Conservation (phyloP, 108 stramenopile genomes). For the Cylindrotheca closterium region DNA sequence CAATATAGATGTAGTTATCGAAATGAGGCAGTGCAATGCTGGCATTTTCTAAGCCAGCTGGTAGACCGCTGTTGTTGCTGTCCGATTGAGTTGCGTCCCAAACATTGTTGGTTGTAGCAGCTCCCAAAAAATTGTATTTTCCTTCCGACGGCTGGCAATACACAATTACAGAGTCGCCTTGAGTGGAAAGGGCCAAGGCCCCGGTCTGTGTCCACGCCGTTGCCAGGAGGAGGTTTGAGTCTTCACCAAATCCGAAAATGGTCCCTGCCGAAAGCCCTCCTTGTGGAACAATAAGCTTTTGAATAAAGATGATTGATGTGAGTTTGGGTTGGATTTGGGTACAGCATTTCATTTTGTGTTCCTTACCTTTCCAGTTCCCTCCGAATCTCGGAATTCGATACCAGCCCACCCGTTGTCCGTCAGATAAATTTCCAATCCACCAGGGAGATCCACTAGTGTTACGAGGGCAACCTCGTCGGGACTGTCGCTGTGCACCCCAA, state of each 20-base stretch:
- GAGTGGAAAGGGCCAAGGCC: neutral
- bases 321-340: too few species aligned
- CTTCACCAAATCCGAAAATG: conserved; percentile 22
- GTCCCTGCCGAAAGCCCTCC: conserved; percentile 21
- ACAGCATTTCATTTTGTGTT: too few species aligned
- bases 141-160: conserved; percentile 14
- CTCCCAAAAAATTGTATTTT: conserved; percentile 9
- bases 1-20: conserved; percentile 32
- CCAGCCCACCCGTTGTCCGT: conserved; percentile 62
- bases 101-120: conserved; percentile 9
- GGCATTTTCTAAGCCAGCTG: neutral
- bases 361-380: conserved; percentile 41
- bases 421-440: conserved; percentile 32
- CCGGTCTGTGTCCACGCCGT: neutral
- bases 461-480: conserved; percentile 43
- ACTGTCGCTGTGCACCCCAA: conserved; percentile 29
- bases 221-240: neutral
- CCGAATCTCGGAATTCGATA: conserved; percentile 17
- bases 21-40: neutral
- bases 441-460: conserved; percentile 46
- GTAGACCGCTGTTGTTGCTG: neutral
- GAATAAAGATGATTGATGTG: too few species aligned
- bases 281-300: conserved; percentile 15
- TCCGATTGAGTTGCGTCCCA: neutral
- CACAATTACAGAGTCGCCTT: conserved; percentile 30